Percentiles rank a stretch among this genome's conserved stretches.
phyloP scores from a whole-genome alignment of 306 rosid species.

The Gynostemma pentaphyllum region DNA sequence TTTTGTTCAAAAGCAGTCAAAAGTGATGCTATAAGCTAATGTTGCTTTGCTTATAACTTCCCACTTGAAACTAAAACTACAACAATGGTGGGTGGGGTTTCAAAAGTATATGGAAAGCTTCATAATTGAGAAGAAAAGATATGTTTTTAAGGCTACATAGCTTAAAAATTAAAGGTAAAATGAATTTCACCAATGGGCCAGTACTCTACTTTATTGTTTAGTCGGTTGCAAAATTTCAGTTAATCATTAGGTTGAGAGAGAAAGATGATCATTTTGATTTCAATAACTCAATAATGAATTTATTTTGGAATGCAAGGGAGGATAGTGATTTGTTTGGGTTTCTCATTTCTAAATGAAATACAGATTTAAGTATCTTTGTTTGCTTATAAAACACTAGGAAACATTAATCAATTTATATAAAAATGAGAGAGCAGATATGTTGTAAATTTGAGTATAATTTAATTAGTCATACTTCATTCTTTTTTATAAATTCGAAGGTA shows the following conservation, averaged over 20 bases:
- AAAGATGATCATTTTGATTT: background rate
- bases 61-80: too few species aligned
- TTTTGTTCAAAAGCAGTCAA: background rate
- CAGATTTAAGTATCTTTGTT: too few species aligned
- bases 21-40: background rate
- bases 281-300: background rate
- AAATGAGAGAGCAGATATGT: too few species aligned
- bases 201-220: background rate
- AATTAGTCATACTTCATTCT: too few species aligned
- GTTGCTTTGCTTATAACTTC: background rate
- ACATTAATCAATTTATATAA: too few species aligned
- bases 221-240: background rate
- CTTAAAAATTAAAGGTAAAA: background rate
- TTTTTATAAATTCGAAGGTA: too few species aligned
- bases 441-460: too few species aligned
- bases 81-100: constrained; percentile 7
- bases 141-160: background rate
- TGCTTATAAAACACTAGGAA: too few species aligned
- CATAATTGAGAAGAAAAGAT: background rate
- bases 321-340: background rate
- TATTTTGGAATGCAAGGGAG: background rate
- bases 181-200: background rate
- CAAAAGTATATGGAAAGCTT: too few species aligned
- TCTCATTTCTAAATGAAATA: background rate
- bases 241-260: background rate